Percentiles rank a stretch among this genome's conserved stretches.
These are phyloP conservation scores for Rhododendron simsii DNA, from an alignment of 148 eudicot species.

Conservation along the genomic window DNA sequence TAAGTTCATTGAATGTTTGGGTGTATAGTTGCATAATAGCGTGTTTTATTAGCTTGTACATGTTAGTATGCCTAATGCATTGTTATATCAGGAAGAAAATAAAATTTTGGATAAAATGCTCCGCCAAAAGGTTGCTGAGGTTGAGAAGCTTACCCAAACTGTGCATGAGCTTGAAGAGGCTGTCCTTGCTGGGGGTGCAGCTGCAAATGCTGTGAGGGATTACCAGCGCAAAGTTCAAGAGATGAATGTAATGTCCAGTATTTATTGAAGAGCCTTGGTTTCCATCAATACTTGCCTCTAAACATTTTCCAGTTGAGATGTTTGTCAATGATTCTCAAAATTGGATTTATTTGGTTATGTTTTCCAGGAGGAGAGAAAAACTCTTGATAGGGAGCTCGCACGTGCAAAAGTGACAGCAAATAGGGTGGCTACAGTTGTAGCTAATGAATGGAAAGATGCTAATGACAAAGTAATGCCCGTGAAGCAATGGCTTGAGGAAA, in stretches of 20 bases:
- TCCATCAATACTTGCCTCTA: not conserved
- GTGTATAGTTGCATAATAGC: not conserved
- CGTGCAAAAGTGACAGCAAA: slow-evolving; percentile 78
- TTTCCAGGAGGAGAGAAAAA: slow-evolving; percentile 67
- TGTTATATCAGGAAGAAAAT: slow-evolving; percentile 57
- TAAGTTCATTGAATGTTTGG: not conserved
- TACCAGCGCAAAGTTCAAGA: slow-evolving; percentile 80
- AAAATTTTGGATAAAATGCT: slow-evolving; percentile 74
- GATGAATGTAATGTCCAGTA: slow-evolving; percentile 51
- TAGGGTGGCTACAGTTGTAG: slow-evolving; percentile 76
- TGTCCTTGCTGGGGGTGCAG: slow-evolving; percentile 84
- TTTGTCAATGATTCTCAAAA: slow-evolving; percentile 4
- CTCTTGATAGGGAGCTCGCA: slow-evolving; percentile 75
- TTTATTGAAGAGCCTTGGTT: not conserved
- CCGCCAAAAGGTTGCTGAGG: slow-evolving; percentile 78
- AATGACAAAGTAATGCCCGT: slow-evolving; percentile 86
- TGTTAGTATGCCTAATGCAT: not conserved
- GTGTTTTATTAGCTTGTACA: not conserved
- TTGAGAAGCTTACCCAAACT: slow-evolving; percentile 74
- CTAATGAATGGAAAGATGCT: slow-evolving; percentile 82
- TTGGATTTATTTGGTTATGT: not conserved
- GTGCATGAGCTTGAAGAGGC: slow-evolving; percentile 78
- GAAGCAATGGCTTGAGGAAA: slow-evolving; percentile 78
- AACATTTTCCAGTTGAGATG: not conserved
- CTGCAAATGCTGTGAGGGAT: slow-evolving; percentile 83